A percentile compares a stretch with the other conserved stretches of the same genome.
These are phyloP conservation scores for Syzygium aromaticum DNA, from an alignment of 345 rosid species.

Conservation along the genomic window DNA sequence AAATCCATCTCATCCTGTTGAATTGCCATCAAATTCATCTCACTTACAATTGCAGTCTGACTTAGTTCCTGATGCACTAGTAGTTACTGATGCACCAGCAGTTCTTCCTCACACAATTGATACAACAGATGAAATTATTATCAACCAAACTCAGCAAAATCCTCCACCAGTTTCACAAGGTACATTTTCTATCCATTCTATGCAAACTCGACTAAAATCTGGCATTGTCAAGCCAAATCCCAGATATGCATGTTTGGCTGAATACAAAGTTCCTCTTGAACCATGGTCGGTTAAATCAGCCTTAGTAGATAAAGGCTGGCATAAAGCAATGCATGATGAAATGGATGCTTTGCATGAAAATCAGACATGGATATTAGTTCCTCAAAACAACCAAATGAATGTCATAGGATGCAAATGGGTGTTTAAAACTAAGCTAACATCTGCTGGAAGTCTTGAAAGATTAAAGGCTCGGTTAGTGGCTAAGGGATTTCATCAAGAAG, in stretches of 20 bases:
- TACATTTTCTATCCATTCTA: neutral
- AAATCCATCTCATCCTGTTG: no score
- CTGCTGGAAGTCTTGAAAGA: neutral
- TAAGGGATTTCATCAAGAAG: neutral
- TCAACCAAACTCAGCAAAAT: neutral
- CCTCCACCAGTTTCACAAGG: neutral
- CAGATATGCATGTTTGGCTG: neutral
- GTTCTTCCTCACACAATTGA: no score
- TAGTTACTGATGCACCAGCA: no score
- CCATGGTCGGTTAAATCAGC: fast-evolving
- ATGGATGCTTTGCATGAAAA: neutral
- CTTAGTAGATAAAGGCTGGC: no score
- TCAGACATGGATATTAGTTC: neutral
- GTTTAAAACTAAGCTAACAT: neutral
- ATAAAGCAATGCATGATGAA: neutral
- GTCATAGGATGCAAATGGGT: neutral
- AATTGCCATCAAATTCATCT: no score
- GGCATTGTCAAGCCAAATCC: neutral
- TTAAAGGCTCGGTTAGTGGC: neutral
- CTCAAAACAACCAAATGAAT: neutral
- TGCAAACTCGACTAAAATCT: neutral
- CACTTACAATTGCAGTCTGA: no score
- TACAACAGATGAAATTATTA: no score
- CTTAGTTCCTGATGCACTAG: no score
- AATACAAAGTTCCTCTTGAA: neutral